These are phyloP conservation scores for Boletellus ananiceps DNA, from an alignment of 768 basidiomycete species.

Conservation along the genomic window DNA sequence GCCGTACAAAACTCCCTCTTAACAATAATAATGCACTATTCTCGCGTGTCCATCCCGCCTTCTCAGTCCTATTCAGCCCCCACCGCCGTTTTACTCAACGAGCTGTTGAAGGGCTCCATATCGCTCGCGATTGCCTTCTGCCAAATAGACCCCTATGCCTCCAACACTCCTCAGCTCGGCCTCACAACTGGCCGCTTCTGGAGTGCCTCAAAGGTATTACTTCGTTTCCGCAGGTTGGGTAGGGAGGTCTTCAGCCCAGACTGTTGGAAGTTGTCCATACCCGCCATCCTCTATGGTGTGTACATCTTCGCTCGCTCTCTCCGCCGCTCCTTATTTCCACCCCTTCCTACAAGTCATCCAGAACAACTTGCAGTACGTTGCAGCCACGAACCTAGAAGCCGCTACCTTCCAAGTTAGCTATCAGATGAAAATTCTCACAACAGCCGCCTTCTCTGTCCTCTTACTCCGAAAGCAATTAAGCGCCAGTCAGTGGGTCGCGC, in stretches of 20 bases:
- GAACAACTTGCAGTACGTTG: slow-evolving; percentile 94
- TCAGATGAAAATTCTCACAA: slow-evolving; percentile 97
- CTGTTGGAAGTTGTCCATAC: slow-evolving; percentile 97
- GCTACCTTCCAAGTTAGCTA: slow-evolving; percentile 97
- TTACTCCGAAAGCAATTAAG: slow-evolving; percentile 74
- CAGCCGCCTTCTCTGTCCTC: slow-evolving; percentile 82
- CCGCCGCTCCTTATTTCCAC: slow-evolving; percentile 5
- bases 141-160: slow-evolving; percentile 44
- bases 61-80: slow-evolving; percentile 86
- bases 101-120: slow-evolving; percentile 87
- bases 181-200: slow-evolving; percentile 33
- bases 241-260: slow-evolving; percentile 81
- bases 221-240: slow-evolving; percentile 52
- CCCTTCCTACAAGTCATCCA: slow-evolving; percentile 58
- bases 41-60: slow-evolving; percentile 74
- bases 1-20: slow-evolving; percentile 89
- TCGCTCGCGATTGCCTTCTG: slow-evolving; percentile 81
- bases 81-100: slow-evolving; percentile 89
- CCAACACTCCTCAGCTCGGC: slow-evolving; percentile 29
- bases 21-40: slow-evolving; percentile 96
- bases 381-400: slow-evolving; percentile 88
- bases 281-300: slow-evolving; percentile 86
- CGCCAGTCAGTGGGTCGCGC: slow-evolving; percentile 75
- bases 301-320: neutral
- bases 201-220: slow-evolving; percentile 33